Percentiles rank a stretch among this genome's conserved stretches.
These are phyloP conservation scores for Solanum dulcamara DNA, from an alignment of 257 asterid species.

Conservation along the genomic window DNA sequence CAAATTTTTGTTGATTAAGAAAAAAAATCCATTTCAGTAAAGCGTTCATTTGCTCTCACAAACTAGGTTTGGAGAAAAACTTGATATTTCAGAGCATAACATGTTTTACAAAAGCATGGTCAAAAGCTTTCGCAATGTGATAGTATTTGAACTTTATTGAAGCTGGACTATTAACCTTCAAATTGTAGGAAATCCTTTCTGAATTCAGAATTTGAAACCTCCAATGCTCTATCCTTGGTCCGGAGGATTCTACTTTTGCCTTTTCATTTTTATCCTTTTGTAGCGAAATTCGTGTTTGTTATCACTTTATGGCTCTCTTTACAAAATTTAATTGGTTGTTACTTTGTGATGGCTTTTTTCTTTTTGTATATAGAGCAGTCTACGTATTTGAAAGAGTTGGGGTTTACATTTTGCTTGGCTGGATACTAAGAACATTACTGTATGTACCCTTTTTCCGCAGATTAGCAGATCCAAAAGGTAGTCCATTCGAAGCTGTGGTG, in stretches of 20 bases:
- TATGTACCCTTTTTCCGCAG: slow-evolving; percentile 21
- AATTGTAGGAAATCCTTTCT: background rate
- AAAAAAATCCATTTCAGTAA: background rate
- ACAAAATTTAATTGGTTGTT: background rate
- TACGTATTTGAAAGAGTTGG: background rate
- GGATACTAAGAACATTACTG: background rate
- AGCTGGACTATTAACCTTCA: background rate
- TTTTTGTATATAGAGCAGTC: background rate
- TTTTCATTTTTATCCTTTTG: background rate
- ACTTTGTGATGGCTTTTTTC: background rate
- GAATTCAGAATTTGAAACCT: background rate
- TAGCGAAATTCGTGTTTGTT: background rate
- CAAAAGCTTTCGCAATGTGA: background rate
- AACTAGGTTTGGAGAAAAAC: background rate
- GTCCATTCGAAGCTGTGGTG: slow-evolving; percentile 51
- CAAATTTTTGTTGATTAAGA: background rate
- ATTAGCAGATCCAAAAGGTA: slow-evolving; percentile 49
- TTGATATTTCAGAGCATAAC: background rate
- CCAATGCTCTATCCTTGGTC: background rate
- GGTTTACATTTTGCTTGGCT: background rate
- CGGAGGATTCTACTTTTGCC: background rate
- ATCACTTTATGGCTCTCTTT: background rate
- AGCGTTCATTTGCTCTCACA: background rate
- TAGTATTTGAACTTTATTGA: background rate
- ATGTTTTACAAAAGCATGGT: background rate